These are phyloP conservation scores for Alternaria infectoria DNA, from an alignment of 2,329 filamentous ascomycete genomes.

Conservation along the genomic window DNA sequence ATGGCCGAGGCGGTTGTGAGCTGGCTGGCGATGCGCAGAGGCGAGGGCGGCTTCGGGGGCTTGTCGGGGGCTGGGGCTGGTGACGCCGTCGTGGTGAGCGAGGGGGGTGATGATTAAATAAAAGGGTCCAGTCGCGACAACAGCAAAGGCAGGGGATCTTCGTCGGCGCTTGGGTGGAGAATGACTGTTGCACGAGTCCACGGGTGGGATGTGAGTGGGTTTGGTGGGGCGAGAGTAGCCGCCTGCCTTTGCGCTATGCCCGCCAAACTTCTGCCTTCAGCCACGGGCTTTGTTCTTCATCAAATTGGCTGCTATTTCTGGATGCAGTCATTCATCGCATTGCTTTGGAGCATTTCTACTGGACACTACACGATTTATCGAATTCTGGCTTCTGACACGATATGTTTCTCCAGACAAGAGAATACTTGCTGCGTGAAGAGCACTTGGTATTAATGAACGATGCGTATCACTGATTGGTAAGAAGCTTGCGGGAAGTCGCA, in stretches of 20 bases:
- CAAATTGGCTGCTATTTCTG: background rate
- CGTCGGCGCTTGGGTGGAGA: constrained; percentile 15
- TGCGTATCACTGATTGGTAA: too few species aligned
- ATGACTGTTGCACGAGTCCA: constrained; percentile 11
- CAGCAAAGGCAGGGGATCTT: constrained; percentile 8
- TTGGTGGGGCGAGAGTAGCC: constrained; percentile 16
- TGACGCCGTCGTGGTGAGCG: constrained; percentile 18
- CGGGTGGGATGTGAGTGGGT: constrained; percentile 8
- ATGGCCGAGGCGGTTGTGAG: constrained; percentile 57
- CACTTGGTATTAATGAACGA: too few species aligned
- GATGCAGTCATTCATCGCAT: background rate
- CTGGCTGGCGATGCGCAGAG: constrained; percentile 53
- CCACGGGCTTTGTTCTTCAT: background rate
- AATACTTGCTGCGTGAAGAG: too few species aligned
- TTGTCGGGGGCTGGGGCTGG: constrained; percentile 17
- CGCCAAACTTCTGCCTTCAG: background rate
- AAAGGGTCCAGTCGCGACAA: constrained; percentile 10
- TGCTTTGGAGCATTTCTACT: background rate
- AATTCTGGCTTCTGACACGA: too few species aligned
- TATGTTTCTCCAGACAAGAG: too few species aligned
- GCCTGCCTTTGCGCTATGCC: constrained; percentile 14
- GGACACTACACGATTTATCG: background rate
- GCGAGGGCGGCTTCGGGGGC: constrained; percentile 1
- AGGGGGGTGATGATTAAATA: constrained; percentile 2
- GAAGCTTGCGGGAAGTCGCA: too few species aligned